These are phyloP conservation scores for Diddensiella transvaalensis DNA, from an alignment of 805 yeast species.

Conservation along the genomic window DNA sequence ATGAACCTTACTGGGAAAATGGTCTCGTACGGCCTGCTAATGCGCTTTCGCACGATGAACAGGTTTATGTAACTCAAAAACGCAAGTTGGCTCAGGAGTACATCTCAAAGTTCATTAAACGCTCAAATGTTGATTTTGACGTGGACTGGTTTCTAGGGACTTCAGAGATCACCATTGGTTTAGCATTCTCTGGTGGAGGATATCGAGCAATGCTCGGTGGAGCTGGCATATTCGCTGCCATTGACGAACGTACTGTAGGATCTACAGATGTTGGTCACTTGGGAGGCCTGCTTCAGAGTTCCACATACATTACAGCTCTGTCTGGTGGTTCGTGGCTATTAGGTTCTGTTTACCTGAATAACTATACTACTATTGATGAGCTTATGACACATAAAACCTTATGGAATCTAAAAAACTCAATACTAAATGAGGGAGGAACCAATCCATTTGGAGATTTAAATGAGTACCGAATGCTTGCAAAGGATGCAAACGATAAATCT, in stretches of 20 bases:
- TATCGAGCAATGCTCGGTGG: constrained; percentile 82
- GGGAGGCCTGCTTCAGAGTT: constrained; percentile 67
- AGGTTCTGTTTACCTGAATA: constrained; percentile 61
- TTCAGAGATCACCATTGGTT: constrained; percentile 30
- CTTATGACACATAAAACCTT: constrained; percentile 45
- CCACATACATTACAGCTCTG: constrained; percentile 69
- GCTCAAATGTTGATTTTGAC: constrained; percentile 46
- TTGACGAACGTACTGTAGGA: constrained; percentile 63
- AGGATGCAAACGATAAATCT: constrained; percentile 33
- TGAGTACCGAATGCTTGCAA: constrained; percentile 14
- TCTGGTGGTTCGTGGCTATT: constrained; percentile 84
- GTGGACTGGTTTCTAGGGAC: constrained; percentile 30
- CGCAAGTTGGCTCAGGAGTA: constrained; percentile 22
- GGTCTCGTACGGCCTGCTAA: constrained; percentile 14
- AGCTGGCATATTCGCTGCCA: constrained; percentile 77
- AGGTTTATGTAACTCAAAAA: constrained; percentile 24
- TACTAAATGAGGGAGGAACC: constrained; percentile 57
- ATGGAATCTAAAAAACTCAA: constrained; percentile 64
- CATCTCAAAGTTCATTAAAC: constrained; percentile 41
- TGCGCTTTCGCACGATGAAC: constrained; percentile 18
- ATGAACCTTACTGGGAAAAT: background rate
- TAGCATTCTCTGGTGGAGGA: constrained; percentile 84
- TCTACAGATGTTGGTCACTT: constrained; percentile 50
- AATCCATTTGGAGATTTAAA: constrained; percentile 38
- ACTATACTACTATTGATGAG: constrained; percentile 65